A percentile compares a stretch with the other conserved stretches of the same genome.
These are phyloP conservation scores for Rubus parviflorus DNA, from an alignment of 306 rosid genomes.

Conservation along the genomic window DNA sequence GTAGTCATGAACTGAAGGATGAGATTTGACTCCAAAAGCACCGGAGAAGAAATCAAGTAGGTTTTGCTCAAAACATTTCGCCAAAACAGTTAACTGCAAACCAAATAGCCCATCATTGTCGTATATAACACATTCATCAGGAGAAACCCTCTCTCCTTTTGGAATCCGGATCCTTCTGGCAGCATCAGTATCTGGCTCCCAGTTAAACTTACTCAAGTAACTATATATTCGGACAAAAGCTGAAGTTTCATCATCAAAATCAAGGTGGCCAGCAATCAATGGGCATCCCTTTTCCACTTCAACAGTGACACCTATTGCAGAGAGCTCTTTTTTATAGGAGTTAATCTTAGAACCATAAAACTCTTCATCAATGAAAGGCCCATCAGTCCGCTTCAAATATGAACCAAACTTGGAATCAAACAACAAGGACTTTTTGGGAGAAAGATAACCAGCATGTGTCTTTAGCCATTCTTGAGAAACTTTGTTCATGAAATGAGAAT, in stretches of 20 bases:
- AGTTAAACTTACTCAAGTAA: slow-evolving; percentile 38
- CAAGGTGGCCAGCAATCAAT: slow-evolving; percentile 48
- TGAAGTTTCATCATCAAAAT: slow-evolving; percentile 25
- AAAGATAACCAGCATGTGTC: slow-evolving; percentile 52
- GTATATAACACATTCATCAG: slow-evolving; percentile 49
- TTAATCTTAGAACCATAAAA: slow-evolving; percentile 48
- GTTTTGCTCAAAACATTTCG: slow-evolving; percentile 29
- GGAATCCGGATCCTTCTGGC: slow-evolving; percentile 58
- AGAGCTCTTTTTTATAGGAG: slow-evolving; percentile 48
- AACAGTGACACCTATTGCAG: slow-evolving; percentile 48
- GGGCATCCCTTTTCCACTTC: slow-evolving; percentile 41
- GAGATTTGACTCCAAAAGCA: slow-evolving; percentile 39
- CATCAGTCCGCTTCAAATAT: slow-evolving; percentile 48
- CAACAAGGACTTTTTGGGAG: slow-evolving; percentile 54
- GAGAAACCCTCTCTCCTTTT: slow-evolving; percentile 40
- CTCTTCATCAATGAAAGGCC: slow-evolving; percentile 62
- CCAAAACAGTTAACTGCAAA: slow-evolving; percentile 44
- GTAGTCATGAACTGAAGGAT: slow-evolving; percentile 57
- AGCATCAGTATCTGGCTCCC: slow-evolving; percentile 48
- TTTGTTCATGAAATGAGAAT: slow-evolving; percentile 17
- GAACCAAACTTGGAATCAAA: slow-evolving; percentile 45
- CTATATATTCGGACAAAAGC: slow-evolving; percentile 42
- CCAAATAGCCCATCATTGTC: slow-evolving; percentile 57
- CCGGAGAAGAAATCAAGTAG: slow-evolving; percentile 43
- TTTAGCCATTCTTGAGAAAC: slow-evolving; percentile 60